These are phyloP conservation scores for Cordia subcordata DNA, from an alignment of 257 asterid species.

Conservation along the genomic window DNA sequence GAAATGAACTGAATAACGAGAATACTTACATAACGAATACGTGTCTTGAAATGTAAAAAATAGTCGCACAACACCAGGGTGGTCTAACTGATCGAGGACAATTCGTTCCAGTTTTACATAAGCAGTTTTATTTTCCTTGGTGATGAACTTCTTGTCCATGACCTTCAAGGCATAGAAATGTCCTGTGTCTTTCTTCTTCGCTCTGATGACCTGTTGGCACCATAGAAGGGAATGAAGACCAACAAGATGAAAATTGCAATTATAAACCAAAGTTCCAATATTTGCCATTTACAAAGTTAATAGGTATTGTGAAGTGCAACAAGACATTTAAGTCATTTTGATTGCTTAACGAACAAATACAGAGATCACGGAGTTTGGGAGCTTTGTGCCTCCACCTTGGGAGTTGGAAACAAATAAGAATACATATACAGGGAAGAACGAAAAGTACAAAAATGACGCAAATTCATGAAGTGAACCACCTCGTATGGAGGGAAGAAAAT, in stretches of 20 bases:
- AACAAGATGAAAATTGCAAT: not conserved
- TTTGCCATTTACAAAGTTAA: too few species aligned
- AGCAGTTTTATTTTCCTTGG: slow-evolving; percentile 96
- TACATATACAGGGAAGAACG: too few species aligned
- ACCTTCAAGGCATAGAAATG: slow-evolving; percentile 86
- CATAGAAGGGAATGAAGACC: not conserved
- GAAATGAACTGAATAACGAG: not conserved
- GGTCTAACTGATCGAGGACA: slow-evolving; percentile 95
- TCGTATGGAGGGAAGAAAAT: too few species aligned
- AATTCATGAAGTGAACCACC: too few species aligned
- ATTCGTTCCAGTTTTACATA: slow-evolving; percentile 96
- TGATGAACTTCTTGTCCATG: slow-evolving; percentile 95
- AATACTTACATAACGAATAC: slow-evolving; percentile 81
- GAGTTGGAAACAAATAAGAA: too few species aligned
- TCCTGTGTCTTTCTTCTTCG: slow-evolving; percentile 91
- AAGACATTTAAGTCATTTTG: too few species aligned
- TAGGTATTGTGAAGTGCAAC: too few species aligned
- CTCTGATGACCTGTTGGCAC: slow-evolving; percentile 81
- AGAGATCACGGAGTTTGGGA: too few species aligned
- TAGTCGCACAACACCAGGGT: slow-evolving; percentile 89
- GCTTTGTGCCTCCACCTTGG: too few species aligned
- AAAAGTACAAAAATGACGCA: too few species aligned
- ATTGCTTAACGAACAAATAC: too few species aligned
- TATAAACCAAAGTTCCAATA: too few species aligned
- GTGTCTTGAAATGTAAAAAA: slow-evolving; percentile 93